Evolutionary conservation across 176 grass and related monocot species (phyloP).

Genomic region (Pontederia crassipes): DNA sequence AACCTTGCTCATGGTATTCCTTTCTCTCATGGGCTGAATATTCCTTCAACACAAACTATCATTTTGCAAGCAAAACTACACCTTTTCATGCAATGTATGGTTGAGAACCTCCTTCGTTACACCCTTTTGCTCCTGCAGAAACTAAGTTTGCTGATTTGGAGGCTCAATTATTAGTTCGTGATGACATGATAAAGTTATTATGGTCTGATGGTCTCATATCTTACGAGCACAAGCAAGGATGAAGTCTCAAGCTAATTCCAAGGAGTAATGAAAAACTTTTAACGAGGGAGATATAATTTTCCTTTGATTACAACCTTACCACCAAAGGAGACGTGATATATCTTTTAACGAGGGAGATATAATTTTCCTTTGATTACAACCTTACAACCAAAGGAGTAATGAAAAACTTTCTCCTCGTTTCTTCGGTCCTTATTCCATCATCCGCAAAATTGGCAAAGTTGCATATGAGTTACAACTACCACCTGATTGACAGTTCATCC

Average conservation of each 20-base stretch:
- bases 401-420: neutral
- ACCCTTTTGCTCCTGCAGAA: too few relatives aligned
- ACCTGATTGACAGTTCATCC: neutral
- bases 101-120: neutral
- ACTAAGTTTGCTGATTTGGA: too few relatives aligned
- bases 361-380: neutral
- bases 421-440: neutral
- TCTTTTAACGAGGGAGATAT: neutral
- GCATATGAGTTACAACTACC: neutral
- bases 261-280: neutral
- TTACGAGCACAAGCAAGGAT: neutral
- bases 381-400: neutral
- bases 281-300: neutral
- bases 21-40: neutral
- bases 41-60: neutral
- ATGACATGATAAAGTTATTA: too few relatives aligned
- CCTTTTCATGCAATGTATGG: constrained; percentile 3
- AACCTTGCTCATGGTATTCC: neutral
- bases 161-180: too few relatives aligned
- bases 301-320: neutral
- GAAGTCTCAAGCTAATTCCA: neutral
- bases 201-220: too few relatives aligned
- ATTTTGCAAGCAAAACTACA: neutral
- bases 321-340: neutral
- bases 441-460: neutral